These are phyloP conservation scores for Cyberlindnera japonica DNA, from an alignment of 805 yeast genomes.

Conservation along the genomic window DNA sequence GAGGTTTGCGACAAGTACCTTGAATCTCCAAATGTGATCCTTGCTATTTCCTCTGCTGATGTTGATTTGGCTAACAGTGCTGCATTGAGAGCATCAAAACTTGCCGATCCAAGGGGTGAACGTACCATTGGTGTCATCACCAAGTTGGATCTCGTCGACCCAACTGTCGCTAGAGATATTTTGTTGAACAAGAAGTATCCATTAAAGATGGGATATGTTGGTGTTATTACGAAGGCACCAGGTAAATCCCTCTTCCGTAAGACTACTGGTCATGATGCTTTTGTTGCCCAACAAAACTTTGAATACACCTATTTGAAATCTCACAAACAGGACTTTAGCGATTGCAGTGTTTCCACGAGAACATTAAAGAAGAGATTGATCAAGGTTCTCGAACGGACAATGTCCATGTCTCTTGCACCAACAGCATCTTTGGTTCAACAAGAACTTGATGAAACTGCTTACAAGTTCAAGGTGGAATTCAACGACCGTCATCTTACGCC, in stretches of 20 bases:
- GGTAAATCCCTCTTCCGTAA: conserved; percentile 46
- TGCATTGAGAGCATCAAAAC: conserved; percentile 84
- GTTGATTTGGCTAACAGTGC: conserved; percentile 96
- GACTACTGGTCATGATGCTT: conserved; percentile 56
- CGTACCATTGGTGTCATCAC: conserved; percentile 96
- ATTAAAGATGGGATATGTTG: conserved; percentile 93
- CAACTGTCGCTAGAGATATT: conserved; percentile 63
- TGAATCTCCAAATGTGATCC: conserved; percentile 86
- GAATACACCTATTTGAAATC: conserved; percentile 63
- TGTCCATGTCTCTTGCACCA: conserved; percentile 86
- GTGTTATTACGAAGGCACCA: conserved; percentile 89
- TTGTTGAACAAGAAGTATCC: conserved; percentile 83
- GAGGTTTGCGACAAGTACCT: conserved; percentile 80
- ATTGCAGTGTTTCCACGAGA: conserved; percentile 74
- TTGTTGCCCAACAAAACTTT: conserved; percentile 62
- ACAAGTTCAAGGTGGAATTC: conserved; percentile 92
- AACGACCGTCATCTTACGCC: conserved; percentile 94
- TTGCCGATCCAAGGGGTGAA: conserved; percentile 90
- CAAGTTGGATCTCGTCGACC: conserved; percentile 84
- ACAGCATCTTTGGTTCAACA: conserved; percentile 81
- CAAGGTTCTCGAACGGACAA: conserved; percentile 81
- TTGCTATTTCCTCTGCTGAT: conserved; percentile 97
- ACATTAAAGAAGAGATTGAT: conserved; percentile 75
- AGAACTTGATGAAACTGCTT: conserved; percentile 90
- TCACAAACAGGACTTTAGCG: conserved; percentile 53